Evolutionary conservation across 1,284 basidiomycete species (phyloP), one percentile per base, ranked within the genome.

Genomic region (Dichomitus squalens): DNA sequence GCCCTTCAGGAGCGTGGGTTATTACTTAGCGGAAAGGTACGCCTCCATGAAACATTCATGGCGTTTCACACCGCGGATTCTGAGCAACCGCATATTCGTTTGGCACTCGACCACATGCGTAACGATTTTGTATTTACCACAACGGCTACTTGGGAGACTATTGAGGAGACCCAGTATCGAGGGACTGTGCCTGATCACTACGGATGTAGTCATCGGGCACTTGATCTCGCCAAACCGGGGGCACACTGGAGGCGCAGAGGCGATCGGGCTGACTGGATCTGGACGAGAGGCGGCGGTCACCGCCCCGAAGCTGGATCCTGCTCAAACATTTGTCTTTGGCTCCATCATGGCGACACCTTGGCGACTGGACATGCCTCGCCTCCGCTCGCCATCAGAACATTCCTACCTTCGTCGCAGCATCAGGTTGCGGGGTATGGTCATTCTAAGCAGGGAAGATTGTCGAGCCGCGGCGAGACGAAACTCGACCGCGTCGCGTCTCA

Each of bases 291-390:
- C 11, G 43, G 40, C 41, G 14, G 12, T 43, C 39, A 23, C 18
- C 39, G 29, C 18, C 18, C 35, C 35, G 18, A 7, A 12, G 14
- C 39, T 21, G 7, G 9, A 20, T 12, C 29, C 18, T 21, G 50
- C 18, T 31, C 47, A 18, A 27, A 16, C 44, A 35, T 23, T 47
- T 23, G 49, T 55, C 49, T 55, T 29, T 43, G 47, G 21, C 52
- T 60, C 60, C 61, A 58, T 60, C 61, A 63, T 63, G 58, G 58
- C 61, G 61, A 63, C 57, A 43, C 38, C 60, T 44, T 58, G 48
- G 34, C 57, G 55, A 52, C 59, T 57, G 52, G 49, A 55, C 49
- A 51, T 29, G 8, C 33, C 31, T 34, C n/a, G 41, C 50, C 27
- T 14, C 9, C 12, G 18, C 31, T 9, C 18, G 18, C 27, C 49